Conservation (phyloP, 2,329 filamentous ascomycete species). For the Escovopsis weberi region DNA sequence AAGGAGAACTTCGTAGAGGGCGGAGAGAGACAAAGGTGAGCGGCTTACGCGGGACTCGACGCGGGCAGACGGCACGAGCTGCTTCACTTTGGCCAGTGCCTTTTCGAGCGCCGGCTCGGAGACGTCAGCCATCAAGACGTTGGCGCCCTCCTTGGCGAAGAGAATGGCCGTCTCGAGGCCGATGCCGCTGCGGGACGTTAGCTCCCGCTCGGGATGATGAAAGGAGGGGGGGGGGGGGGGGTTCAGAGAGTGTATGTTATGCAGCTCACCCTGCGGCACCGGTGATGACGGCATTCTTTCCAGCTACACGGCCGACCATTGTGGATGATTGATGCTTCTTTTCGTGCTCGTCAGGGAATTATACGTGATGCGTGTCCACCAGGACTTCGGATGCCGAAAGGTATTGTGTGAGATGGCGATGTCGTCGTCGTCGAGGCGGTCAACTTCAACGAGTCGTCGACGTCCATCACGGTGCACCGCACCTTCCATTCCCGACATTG, state of each 20-base stretch:
- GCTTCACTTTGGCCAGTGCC: conserved; percentile 59
- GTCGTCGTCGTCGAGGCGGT: no score
- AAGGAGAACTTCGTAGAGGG: background rate
- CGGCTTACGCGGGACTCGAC: conserved; percentile 43
- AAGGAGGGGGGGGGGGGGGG: background rate
- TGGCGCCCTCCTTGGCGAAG: conserved; percentile 78
- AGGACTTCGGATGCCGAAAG: no score
- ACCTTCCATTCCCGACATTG: no score
- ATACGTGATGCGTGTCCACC: no score
- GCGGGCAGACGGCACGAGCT: conserved; percentile 50
- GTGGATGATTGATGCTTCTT: background rate
- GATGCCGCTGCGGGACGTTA: conserved; percentile 51
- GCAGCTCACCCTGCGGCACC: conserved; percentile 65
- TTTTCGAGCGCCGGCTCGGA: conserved; percentile 64
- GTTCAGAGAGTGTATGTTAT: background rate
- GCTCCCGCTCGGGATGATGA: background rate
- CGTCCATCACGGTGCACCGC: no score
- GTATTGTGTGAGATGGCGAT: no score
- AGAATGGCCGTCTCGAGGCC: conserved; percentile 85
- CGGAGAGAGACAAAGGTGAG: background rate
- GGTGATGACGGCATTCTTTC: conserved; percentile 59
- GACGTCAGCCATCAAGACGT: conserved; percentile 74
- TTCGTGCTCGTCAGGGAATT: no score
- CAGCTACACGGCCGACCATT: conserved; percentile 35
- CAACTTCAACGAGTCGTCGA: no score